A percentile compares a stretch with the other conserved stretches of the same genome.
Evolutionary conservation across 495 filamentous ascomycete genomes (phyloP).

Genomic region (Aspergillus campestris): DNA sequence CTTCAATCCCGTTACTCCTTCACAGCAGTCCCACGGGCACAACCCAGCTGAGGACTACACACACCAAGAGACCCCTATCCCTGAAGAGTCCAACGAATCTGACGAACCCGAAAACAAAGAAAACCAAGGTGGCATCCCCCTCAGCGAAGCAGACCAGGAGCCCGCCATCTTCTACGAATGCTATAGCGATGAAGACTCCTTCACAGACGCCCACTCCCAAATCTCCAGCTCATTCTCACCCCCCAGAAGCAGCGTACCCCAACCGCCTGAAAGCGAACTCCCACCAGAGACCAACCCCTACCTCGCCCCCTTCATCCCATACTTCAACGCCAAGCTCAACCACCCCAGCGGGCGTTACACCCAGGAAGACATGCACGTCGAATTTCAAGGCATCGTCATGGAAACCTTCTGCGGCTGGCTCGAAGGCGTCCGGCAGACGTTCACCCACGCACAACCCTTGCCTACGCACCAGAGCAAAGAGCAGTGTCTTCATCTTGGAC

Average conservation of each 20-base stretch:
- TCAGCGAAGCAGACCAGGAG: background rate
- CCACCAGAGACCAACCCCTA: background rate
- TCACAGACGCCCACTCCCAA: background rate
- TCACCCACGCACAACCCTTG: conserved; percentile 2
- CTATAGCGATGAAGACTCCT: background rate
- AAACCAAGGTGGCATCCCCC: no score
- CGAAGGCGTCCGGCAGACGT: conserved; percentile 8
- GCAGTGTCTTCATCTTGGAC: conserved; percentile 22
- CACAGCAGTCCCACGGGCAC: background rate
- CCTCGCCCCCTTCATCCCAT: conserved; percentile 15
- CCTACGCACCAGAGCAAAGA: background rate
- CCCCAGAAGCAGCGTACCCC: no score
- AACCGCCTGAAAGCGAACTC: background rate
- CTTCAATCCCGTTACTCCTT: background rate
- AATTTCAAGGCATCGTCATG: conserved; percentile 23
- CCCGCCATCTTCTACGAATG: background rate
- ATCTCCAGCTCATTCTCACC: no score
- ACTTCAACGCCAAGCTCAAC: conserved; percentile 19
- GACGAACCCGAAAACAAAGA: no score
- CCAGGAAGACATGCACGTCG: conserved; percentile 13
- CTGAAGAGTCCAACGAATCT: no score
- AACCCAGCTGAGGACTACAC: no score
- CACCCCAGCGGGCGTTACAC: conserved; percentile 17
- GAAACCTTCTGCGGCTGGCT: conserved; percentile 23
- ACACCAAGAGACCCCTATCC: no score